Evolutionary conservation across 1,284 basidiomycete genomes (phyloP).

Genomic region (Pholiota adiposa): DNA sequence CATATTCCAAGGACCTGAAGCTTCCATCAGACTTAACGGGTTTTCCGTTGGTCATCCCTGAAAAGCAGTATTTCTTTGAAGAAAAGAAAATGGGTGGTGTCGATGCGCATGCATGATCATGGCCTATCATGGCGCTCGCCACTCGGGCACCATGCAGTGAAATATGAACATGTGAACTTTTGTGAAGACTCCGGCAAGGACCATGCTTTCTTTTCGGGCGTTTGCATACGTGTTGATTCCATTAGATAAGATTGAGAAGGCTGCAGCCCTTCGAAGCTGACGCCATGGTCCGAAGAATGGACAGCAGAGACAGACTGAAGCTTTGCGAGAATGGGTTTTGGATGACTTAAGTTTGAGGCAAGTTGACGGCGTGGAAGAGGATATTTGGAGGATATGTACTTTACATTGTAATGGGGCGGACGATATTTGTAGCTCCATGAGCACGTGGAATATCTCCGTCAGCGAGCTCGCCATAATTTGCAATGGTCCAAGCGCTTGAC

Average conservation of each 20-base stretch:
- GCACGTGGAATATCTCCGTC: slow-evolving; percentile 18
- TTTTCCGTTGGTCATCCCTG: too few relatives aligned
- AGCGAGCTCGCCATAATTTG: slow-evolving; percentile 26
- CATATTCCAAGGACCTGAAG: too few relatives aligned
- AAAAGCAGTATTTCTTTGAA: too few relatives aligned
- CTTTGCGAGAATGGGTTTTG: not conserved
- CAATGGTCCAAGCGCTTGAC: slow-evolving; percentile 12
- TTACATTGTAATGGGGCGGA: not conserved
- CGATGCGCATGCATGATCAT: too few relatives aligned
- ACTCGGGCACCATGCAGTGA: too few relatives aligned
- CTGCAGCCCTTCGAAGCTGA: not conserved
- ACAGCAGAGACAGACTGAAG: not conserved
- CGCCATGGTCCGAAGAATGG: not conserved
- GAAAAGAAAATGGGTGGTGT: too few relatives aligned
- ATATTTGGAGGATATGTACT: not conserved
- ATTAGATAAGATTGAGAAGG: not conserved
- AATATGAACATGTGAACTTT: not conserved
- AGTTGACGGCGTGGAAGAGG: not conserved
- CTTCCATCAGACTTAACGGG: too few relatives aligned
- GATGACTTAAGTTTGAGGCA: not conserved
- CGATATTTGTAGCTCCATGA: not conserved
- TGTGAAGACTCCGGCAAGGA: not conserved
- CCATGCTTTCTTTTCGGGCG: not conserved
- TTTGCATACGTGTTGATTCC: not conserved
- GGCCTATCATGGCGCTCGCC: too few relatives aligned